Base-by-base conservation (phyloP, 2,329 filamentous ascomycete genomes). In the Fusarium sterilihyphosum region DNA sequence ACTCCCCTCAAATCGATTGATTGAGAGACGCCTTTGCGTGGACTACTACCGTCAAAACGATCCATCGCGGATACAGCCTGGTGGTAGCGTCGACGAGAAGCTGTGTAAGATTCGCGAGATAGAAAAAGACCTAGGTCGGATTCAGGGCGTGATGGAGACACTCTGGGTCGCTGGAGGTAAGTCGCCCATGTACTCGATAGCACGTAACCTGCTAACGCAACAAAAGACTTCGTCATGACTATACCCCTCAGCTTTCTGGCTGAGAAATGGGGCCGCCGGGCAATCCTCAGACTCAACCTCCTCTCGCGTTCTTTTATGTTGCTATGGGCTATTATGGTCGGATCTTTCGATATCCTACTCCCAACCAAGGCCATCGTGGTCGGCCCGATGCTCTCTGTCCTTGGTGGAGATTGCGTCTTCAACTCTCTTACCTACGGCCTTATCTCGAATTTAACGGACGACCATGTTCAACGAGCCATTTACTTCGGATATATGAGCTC, bases 61-160 rank as follows among this genome's bases (percentile, higher is more conserved):
- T 16, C 85, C 85, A 50, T 70, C 62, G 1, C 20, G 46, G 3
- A 58, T 79, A 2, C 31, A 57, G 10, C 70, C 79, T 0, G 82
- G 83, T 59, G 85, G 85, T 9, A 79, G 79, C 29, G 79, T 90
- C 4, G 82, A 85, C 3, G 89, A 91, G 78, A 79, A 83, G 65
- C 77, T 88, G 8, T 91, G 89, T 79, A 91, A 91, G 75, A 77
- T 87, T 16, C 84, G 89, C 65, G 78, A 77, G 18, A 83, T 90
- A 10, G 88, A 90, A 76, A 81, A 85, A 62, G 80, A 81, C 22
- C 80, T 90, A 14, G 89, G 88, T 6, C 85, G 85, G 82, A 82
- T 90, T 9, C 86, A 88, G 65, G 88, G 88, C 1, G 78, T 78
- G 8, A 85, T 87, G 82, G 86, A 88, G 59, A 86, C 85, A 4